Percentiles rank a stretch among this genome's conserved stretches.
phyloP scores from a whole-genome alignment of 495 filamentous ascomycete genomes.

The Podospora appendiculata region DNA sequence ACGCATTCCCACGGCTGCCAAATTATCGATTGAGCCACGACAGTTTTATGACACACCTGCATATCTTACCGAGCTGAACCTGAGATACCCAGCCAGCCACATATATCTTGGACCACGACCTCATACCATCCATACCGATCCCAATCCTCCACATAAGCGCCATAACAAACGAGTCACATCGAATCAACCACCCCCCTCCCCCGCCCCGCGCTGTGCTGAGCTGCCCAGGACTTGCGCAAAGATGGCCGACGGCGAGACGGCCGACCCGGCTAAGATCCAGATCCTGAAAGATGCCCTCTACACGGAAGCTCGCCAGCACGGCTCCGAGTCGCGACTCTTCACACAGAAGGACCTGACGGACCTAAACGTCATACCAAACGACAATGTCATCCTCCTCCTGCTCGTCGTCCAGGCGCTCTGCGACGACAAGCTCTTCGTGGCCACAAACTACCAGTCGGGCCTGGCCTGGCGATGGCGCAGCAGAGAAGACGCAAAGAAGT shows the following conservation, averaged over 20 bases:
- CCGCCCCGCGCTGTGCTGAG: too few relatives aligned
- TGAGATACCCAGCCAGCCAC: too few relatives aligned
- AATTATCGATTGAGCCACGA: neutral
- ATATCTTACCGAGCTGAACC: neutral
- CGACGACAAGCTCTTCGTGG: conserved; percentile 60
- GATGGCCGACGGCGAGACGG: conserved; percentile 16
- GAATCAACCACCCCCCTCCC: too few relatives aligned
- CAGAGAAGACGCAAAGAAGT: conserved; percentile 66
- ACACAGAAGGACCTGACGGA: conserved; percentile 58
- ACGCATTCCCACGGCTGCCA: neutral
- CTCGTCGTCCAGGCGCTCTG: conserved; percentile 53
- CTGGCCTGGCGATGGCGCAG: conserved; percentile 61
- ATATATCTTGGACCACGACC: too few relatives aligned
- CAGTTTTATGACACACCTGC: neutral
- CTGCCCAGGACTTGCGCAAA: neutral
- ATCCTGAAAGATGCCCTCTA: conserved; percentile 27
- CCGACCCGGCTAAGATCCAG: conserved; percentile 14
- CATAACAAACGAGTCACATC: too few relatives aligned
- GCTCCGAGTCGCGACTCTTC: conserved; percentile 47
- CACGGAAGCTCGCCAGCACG: conserved; percentile 22
- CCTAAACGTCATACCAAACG: conserved; percentile 53
- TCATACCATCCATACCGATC: too few relatives aligned
- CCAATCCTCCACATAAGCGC: too few relatives aligned
- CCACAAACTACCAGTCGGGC: conserved; percentile 44
- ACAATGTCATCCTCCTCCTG: conserved; percentile 50